Conservation (phyloP, 2,329 filamentous ascomycete genomes). For the Alternaria angustiovoidea region DNA sequence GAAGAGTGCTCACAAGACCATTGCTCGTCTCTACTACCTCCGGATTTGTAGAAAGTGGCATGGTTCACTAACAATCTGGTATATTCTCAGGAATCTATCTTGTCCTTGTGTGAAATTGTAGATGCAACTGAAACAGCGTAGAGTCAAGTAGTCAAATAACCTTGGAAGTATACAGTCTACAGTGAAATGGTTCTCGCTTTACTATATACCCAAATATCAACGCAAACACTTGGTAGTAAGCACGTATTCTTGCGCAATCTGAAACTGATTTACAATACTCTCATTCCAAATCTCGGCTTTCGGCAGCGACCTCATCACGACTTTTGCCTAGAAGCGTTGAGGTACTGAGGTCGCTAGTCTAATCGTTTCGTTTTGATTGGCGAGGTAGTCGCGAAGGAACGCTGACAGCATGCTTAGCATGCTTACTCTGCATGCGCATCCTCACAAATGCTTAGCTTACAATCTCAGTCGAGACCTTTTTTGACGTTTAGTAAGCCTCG, state of each 20-base stretch:
- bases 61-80: constrained; percentile 7
- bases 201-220: background rate
- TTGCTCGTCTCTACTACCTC: constrained; percentile 39
- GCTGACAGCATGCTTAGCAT: constrained; percentile 37
- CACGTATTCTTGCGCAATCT: background rate
- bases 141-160: background rate
- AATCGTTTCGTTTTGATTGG: constrained; percentile 25
- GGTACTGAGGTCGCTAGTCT: constrained; percentile 16
- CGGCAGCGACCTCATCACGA: background rate
- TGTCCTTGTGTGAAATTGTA: background rate
- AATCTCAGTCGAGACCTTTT: background rate
- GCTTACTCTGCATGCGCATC: constrained; percentile 25
- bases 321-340: background rate
- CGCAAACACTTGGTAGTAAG: background rate
- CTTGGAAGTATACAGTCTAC: background rate
- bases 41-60: constrained; percentile 43
- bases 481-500: background rate
- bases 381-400: background rate
- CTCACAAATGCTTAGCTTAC: background rate
- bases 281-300: background rate
- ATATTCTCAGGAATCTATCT: background rate
- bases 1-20: constrained; percentile 39
- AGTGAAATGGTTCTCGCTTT: background rate
- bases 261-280: background rate
- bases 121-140: background rate